Evolutionary conservation across 768 basidiomycete genomes (phyloP), one percentile per base, ranked within the genome.

Genomic region (Boletus vermiculosoides): DNA sequence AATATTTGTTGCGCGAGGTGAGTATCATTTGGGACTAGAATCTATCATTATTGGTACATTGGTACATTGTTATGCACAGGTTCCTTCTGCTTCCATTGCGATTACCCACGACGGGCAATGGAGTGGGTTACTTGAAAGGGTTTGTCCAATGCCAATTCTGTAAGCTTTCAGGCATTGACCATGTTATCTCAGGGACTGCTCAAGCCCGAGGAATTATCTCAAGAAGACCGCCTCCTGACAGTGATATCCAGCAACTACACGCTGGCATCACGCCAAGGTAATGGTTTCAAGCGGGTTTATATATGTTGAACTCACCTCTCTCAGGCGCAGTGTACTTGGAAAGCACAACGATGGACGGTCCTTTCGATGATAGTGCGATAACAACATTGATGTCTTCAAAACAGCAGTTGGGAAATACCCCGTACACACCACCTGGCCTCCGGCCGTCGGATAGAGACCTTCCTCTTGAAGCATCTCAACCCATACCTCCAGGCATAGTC

Each of bases 31-130:
- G 7, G 7, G 20, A 47, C 12, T 20, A 28, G 25, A 45, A 45
- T 2, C 5, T 18, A 11, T 12, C 18, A 9, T 20, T 31, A 4
- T 47, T 9, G 20, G 46, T 22, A 20, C n/a, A 13, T 31, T 15
- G n/a, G 33, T 9, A 7, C 13, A 46, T 31, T 20, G 45, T 31
- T 4, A 6, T 31, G 45, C 5, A n/a, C 40, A 62, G 61, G 22
- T 25, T 25, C 40, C 56, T 39, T 58, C 50, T 25, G 50, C 61
- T 16, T 31, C 31, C 10, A n/a, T 63, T 16, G 57, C 57, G 9
- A 28, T 60, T 23, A 54, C 55, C 20, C 54, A 58, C 34, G 56
- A 62, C 30, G 18, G 25, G n/a, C 48, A 44, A 41, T 66, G 62
- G 63, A 23, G 2, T 25, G 31, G 33, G 15, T 31, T 62, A 34